phyloP scores from a whole-genome alignment of 176 grass and related monocot genomes.

The Olyra latifolia region DNA sequence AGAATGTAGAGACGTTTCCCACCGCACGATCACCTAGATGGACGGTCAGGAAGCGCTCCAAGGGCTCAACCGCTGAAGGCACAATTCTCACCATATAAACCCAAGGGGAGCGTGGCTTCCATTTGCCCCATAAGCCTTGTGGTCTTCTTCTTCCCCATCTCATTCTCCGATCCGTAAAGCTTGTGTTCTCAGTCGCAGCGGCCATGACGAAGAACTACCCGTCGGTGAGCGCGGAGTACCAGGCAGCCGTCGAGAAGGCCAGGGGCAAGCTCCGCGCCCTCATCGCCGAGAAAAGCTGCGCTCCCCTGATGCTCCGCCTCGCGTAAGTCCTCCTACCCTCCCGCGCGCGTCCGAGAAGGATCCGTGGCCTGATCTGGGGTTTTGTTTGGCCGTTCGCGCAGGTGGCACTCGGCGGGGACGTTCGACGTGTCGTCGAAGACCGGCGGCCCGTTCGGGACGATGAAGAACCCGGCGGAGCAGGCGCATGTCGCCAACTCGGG shows the following conservation, averaged over 20 bases:
- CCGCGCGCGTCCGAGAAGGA: background rate
- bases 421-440: conserved; percentile 76
- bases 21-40: conserved; percentile 19
- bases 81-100: conserved; percentile 32
- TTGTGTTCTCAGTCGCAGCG: background rate
- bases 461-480: conserved; percentile 55
- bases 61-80: too few relatives aligned
- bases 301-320: conserved; percentile 87
- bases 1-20: too few relatives aligned
- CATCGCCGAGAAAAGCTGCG: conserved; percentile 95
- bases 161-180: conserved; percentile 23
- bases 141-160: background rate
- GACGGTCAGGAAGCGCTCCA: conserved; percentile 10
- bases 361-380: background rate
- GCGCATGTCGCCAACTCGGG: conserved; percentile 83
- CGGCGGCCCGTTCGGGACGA: conserved; percentile 87
- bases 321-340: conserved; percentile 47
- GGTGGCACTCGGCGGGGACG: conserved; percentile 97
- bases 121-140: background rate
- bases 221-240: conserved; percentile 75
- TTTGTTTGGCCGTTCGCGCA: conserved; percentile 17
- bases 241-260: conserved; percentile 76
- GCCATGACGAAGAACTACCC: conserved; percentile 85
- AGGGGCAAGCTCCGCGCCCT: conserved; percentile 66
- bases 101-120: conserved; percentile 31